Evolutionary conservation across 768 basidiomycete genomes (phyloP).

Genomic region (Hericium alpestre): DNA sequence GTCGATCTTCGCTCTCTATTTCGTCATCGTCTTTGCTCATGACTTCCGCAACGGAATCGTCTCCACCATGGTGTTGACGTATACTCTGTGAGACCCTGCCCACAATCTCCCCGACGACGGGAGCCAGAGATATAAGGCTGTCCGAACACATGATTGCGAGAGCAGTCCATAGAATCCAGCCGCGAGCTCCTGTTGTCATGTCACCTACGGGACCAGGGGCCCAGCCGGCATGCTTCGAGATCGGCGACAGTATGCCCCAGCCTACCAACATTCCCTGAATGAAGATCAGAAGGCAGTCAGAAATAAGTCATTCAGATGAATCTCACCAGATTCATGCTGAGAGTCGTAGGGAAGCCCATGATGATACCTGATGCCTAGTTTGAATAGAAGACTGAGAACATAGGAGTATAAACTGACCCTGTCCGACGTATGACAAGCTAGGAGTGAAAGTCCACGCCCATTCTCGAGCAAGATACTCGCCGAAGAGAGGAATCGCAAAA

Average conservation of each 20-base stretch:
- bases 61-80: constrained; percentile 36
- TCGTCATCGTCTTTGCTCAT: constrained; percentile 44
- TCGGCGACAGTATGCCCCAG: constrained; percentile 87
- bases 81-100: constrained; percentile 18
- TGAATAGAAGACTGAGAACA: background rate
- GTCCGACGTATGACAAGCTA: constrained; percentile 84
- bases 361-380: constrained; percentile 59
- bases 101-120: constrained; percentile 52
- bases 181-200: constrained; percentile 80
- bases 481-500: constrained; percentile 81
- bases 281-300: background rate
- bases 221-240: constrained; percentile 78
- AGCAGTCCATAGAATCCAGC: constrained; percentile 95
- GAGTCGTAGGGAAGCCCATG: constrained; percentile 92
- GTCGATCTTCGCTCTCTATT: constrained; percentile 64
- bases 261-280: constrained; percentile 88
- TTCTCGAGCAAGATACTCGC: constrained; percentile 66
- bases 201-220: constrained; percentile 87
- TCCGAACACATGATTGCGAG: constrained; percentile 95
- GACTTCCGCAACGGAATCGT: constrained; percentile 17
- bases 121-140: constrained; percentile 74
- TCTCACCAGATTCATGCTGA: constrained; percentile 83
- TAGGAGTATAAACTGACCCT: constrained; percentile 39
- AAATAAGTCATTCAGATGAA: background rate
- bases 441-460: constrained; percentile 96